Evolutionary conservation across 192 early-diverging fungal genomes (phyloP).

Genomic region (Oehlia diaphana): DNA sequence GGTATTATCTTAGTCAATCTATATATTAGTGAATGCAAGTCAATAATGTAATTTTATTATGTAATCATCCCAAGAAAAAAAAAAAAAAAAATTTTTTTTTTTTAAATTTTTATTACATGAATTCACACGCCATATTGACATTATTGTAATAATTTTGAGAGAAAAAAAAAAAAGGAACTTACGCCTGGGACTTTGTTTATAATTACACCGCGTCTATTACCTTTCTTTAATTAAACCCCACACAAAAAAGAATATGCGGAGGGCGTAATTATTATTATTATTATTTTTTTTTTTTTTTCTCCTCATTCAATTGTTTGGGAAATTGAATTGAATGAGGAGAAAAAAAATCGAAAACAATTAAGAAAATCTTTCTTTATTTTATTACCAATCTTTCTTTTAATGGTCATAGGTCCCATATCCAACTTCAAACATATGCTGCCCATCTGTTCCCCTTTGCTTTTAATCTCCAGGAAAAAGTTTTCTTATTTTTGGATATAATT

Average conservation of each 20-base stretch:
- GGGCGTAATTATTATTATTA: too few species aligned
- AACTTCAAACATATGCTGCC: too few species aligned
- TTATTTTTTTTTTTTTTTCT: too few species aligned
- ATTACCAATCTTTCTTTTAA: too few species aligned
- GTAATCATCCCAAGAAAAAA: not conserved
- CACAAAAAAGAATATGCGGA: not conserved
- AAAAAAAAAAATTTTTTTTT: not conserved
- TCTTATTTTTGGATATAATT: not conserved
- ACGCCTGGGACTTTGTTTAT: not conserved
- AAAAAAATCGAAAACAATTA: too few species aligned
- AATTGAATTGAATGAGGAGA: too few species aligned
- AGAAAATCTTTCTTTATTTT: too few species aligned
- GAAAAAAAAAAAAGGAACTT: not conserved
- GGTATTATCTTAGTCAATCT: too few species aligned
- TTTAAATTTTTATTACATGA: not conserved
- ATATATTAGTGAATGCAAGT: too few species aligned
- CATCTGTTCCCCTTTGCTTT: not conserved
- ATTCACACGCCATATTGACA: not conserved
- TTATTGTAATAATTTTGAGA: not conserved
- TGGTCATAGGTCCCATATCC: too few species aligned
- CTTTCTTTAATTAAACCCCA: not conserved
- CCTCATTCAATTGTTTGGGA: too few species aligned
- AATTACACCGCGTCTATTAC: not conserved
- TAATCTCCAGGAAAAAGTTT: not conserved
- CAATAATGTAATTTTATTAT: not conserved